Percentiles rank a stretch among this genome's conserved stretches.
Evolutionary conservation across 2,329 filamentous ascomycete species (phyloP).

Genomic region (Leptoxyphium fumago): DNA sequence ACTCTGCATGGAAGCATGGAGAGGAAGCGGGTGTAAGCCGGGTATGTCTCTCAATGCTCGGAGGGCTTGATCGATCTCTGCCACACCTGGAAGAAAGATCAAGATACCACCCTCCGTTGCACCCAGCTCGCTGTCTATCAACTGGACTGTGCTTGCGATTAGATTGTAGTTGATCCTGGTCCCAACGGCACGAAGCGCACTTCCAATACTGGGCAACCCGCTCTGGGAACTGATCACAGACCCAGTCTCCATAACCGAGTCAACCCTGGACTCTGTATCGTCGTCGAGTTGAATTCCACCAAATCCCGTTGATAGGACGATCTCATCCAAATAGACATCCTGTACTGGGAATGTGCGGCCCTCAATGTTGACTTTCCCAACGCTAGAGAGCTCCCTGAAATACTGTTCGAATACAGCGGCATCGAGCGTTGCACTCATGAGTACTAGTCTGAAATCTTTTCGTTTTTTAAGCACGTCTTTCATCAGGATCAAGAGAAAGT

Average conservation of each 20-base stretch:
- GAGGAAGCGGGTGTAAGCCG: slow-evolving; percentile 62
- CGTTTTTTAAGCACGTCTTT: slow-evolving; percentile 63
- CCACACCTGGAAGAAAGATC: slow-evolving; percentile 86
- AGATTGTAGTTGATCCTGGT: slow-evolving; percentile 86
- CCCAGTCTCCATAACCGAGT: slow-evolving; percentile 25
- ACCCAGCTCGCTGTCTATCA: slow-evolving; percentile 65
- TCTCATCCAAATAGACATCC: slow-evolving; percentile 80
- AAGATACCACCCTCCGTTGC: slow-evolving; percentile 70
- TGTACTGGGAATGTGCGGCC: slow-evolving; percentile 81
- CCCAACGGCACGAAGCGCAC: slow-evolving; percentile 33
- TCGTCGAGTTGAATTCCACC: slow-evolving; percentile 29
- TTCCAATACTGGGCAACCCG: slow-evolving; percentile 19
- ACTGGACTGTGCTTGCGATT: slow-evolving; percentile 61
- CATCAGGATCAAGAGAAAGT: slow-evolving; percentile 79
- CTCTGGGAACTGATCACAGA: slow-evolving; percentile 10
- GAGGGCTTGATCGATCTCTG: slow-evolving; percentile 77
- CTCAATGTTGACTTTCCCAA: slow-evolving; percentile 73
- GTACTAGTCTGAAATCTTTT: slow-evolving; percentile 70
- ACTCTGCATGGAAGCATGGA: slow-evolving; percentile 85
- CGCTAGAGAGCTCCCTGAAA: slow-evolving; percentile 40
- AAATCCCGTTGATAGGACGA: slow-evolving; percentile 67
- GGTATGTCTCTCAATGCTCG: slow-evolving; percentile 50
- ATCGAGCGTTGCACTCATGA: slow-evolving; percentile 95
- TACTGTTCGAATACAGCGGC: slow-evolving; percentile 73
- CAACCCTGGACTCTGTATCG: slow-evolving; percentile 30